Conservation (phyloP, 805 yeast species). For the Starmerella floris region DNA sequence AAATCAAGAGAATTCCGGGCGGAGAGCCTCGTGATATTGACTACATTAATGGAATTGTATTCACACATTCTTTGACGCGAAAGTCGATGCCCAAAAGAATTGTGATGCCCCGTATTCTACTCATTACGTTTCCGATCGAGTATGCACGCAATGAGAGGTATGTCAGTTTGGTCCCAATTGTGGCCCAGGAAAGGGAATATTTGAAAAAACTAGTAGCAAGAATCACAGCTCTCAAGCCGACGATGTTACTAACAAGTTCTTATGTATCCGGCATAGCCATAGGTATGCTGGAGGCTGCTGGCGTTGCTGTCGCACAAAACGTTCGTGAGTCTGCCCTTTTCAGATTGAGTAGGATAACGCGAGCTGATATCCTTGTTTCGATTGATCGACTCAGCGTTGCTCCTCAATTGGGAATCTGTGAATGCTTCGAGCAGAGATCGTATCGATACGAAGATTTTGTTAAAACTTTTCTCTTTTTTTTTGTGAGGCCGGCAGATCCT, state of each 20-base stretch:
- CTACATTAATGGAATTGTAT: constrained; percentile 64
- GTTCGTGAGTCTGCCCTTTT: constrained; percentile 72
- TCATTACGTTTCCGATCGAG: constrained; percentile 81
- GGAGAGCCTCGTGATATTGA: constrained; percentile 48
- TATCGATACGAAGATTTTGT: constrained; percentile 39
- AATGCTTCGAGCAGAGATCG: constrained; percentile 53
- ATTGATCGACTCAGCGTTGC: constrained; percentile 68
- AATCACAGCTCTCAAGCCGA: constrained; percentile 63
- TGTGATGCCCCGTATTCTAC: constrained; percentile 56
- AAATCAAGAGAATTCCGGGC: constrained; percentile 73
- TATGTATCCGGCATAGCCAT: constrained; percentile 74
- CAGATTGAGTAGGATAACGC: constrained; percentile 62
- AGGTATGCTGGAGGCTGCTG: constrained; percentile 53
- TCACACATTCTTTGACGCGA: constrained; percentile 70
- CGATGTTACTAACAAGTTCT: constrained; percentile 62
- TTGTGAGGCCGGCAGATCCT: constrained; percentile 56
- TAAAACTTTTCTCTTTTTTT: constrained; percentile 64
- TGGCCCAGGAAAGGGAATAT: constrained; percentile 79
- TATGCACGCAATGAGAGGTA: constrained; percentile 65
- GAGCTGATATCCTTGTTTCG: constrained; percentile 73
- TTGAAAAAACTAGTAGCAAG: constrained; percentile 69
- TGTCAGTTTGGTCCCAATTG: constrained; percentile 66
- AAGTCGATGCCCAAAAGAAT: constrained; percentile 61
- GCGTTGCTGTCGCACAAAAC: constrained; percentile 68
- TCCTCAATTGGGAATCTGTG: constrained; percentile 65